Percentiles rank a stretch among this genome's conserved stretches.
Evolutionary conservation across 2,329 filamentous ascomycete species (phyloP).

Genomic region (Colletotrichum sublineola): DNA sequence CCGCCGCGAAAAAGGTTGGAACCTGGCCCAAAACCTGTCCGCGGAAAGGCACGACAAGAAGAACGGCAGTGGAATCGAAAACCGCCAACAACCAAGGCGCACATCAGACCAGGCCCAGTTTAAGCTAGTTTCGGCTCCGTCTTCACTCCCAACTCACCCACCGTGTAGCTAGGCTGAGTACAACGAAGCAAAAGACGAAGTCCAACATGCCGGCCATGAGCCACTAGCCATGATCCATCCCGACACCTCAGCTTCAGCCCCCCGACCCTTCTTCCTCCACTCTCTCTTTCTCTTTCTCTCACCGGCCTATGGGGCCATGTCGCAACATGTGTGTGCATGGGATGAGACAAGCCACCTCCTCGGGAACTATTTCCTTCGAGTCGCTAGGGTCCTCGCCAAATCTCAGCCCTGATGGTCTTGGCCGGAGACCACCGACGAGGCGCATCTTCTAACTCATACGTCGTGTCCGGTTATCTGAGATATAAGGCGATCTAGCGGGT

Average conservation of each 20-base stretch:
- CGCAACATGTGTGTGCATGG: constrained; percentile 45
- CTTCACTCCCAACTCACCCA: constrained; percentile 12
- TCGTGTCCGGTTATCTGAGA: constrained; percentile 37
- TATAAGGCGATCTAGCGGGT: constrained; percentile 31
- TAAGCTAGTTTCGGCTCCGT: constrained; percentile 31
- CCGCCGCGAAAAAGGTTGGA: constrained; percentile 32
- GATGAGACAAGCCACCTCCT: constrained; percentile 57
- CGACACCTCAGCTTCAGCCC: constrained; percentile 33
- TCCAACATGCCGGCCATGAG: constrained; percentile 30
- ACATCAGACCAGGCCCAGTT: constrained; percentile 12
- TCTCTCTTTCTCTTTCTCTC: not conserved
- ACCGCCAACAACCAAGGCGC: constrained; percentile 7
- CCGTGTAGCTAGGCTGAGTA: not conserved
- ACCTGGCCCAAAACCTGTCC: constrained; percentile 29
- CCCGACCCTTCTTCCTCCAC: constrained; percentile 20
- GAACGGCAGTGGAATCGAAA: constrained; percentile 6
- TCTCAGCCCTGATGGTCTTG: constrained; percentile 39
- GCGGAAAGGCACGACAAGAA: constrained; percentile 25
- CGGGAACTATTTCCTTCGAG: constrained; percentile 43
- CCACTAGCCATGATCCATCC: constrained; percentile 21
- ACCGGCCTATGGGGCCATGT: constrained; percentile 42
- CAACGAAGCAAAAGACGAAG: not conserved
- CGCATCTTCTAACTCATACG: constrained; percentile 31
- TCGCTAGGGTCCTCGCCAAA: constrained; percentile 41
- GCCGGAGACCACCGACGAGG: constrained; percentile 36